These are phyloP conservation scores for Daldinia grandis DNA, from an alignment of 495 filamentous ascomycete genomes.

Conservation along the genomic window DNA sequence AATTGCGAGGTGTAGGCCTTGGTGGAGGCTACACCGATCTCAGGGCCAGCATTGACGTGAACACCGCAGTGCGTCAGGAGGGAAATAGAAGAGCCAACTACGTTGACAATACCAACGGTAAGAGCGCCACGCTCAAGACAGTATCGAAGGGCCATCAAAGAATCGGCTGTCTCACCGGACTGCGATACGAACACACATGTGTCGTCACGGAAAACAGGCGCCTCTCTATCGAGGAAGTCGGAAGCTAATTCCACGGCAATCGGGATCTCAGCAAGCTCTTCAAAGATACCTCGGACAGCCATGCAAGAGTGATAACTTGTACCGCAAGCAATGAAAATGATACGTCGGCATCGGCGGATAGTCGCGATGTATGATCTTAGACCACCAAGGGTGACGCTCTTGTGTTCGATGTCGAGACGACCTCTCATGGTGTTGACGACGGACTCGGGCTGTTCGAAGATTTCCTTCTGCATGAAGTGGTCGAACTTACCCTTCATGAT, in stretches of 20 bases:
- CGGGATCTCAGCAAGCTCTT: conserved; percentile 97
- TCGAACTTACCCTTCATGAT: conserved; percentile 99
- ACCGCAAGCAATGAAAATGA: conserved; percentile 98
- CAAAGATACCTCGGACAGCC: conserved; percentile 96
- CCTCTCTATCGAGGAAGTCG: conserved; percentile 96
- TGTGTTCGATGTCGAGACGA: conserved; percentile 90
- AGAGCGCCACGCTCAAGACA: conserved; percentile 96
- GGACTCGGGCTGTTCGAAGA: conserved; percentile 99
- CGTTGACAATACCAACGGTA: conserved; percentile 97
- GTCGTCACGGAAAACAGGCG: conserved; percentile 99
- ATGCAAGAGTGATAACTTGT: conserved; percentile 99
- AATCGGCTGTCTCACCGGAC: conserved; percentile 99
- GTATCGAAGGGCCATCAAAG: conserved; percentile 94
- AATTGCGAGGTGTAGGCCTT: conserved; percentile 99
- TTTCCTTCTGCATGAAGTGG: conserved; percentile 99
- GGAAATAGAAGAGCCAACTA: conserved; percentile 97
- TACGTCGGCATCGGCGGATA: conserved; percentile 91
- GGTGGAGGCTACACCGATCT: conserved; percentile 98
- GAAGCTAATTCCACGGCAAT: conserved; percentile 97
- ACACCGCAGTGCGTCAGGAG: conserved; percentile 99
- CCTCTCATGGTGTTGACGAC: conserved; percentile 99
- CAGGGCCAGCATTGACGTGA: conserved; percentile 97
- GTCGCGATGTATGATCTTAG: conserved; percentile 95
- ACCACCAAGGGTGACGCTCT: conserved; percentile 93
- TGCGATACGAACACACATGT: conserved; percentile 99